These are phyloP conservation scores for Cytospora leucostoma DNA, from an alignment of 2,329 filamentous ascomycete species.

Conservation along the genomic window DNA sequence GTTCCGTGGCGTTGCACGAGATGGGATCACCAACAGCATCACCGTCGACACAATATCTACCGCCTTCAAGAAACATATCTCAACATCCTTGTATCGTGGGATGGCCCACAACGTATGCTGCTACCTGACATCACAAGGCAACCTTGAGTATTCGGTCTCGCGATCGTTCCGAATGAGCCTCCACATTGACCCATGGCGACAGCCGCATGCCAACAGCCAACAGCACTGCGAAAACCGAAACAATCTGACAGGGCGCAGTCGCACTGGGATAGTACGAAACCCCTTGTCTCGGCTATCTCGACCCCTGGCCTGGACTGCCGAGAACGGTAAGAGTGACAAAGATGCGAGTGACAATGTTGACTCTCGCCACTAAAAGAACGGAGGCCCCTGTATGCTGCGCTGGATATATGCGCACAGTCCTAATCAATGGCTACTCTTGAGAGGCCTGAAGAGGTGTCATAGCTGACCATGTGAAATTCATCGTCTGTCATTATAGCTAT, in stretches of 20 bases:
- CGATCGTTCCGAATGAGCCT: not conserved
- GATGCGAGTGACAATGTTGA: not conserved
- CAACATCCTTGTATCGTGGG: not conserved
- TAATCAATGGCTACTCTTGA: no score
- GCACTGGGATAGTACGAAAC: not conserved
- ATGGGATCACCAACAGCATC: slow-evolving; percentile 16
- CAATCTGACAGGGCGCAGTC: not conserved
- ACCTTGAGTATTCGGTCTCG: not conserved
- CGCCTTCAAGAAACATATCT: not conserved
- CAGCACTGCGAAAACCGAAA: not conserved
- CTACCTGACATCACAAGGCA: not conserved
- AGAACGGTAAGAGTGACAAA: not conserved
- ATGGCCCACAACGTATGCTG: not conserved
- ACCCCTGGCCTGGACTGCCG: not conserved
- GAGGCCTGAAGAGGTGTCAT: no score
- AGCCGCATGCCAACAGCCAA: not conserved
- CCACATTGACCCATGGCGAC: not conserved
- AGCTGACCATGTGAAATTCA: no score
- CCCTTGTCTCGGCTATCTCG: not conserved
- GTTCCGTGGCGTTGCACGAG: slow-evolving; percentile 9
- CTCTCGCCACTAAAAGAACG: not conserved
- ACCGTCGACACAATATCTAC: not conserved
- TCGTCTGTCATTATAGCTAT: no score
- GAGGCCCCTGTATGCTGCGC: not conserved
- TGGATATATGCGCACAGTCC: not conserved